Base-by-base conservation (phyloP, 225 moss, liverwort and hornwort species). In the Antitrichia curtipendula region DNA sequence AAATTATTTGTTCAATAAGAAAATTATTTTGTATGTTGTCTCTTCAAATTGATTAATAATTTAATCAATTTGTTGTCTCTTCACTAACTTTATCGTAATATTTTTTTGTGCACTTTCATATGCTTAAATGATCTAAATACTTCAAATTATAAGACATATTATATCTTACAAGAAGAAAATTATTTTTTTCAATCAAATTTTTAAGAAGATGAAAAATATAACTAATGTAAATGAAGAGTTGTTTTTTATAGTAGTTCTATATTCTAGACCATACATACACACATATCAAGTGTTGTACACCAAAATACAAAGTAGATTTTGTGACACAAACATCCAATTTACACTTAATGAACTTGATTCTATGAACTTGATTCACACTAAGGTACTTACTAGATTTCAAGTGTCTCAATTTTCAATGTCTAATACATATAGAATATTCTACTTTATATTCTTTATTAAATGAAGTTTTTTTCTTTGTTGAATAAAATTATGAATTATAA, bases 181-280 rank as follows among this genome's bases (percentile, higher is more conserved):
- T 43, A 16, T 10, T 6, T 28, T 29, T 19, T 49, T 19, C n/a
- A n/a, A n/a, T n/a, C n/a, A n/a, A n/a, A n/a, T n/a, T n/a, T 0
- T 74, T 0, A 16, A 45, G 2, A 43, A 43, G 2, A 71, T 10
- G 4, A 73, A 0, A 31, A 7, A 2, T 32, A 74, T 49, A 32
- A 31, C 7, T 74, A 50, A 32, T 3, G 3, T 32, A 8, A 50
- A 74, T 74, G 20, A 32, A 49, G 20, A 49, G 1, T 32, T 70
- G n/a, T n/a, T n/a, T 27, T 6, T 45, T 12, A 4, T 19, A 73
- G 7, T 4, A 73, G 31, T 49, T 74, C 3, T 49, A 31, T 2
- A 2, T 17, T 17, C 2, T 45, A 45, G 10, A 3, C 6, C 15
- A 45, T 72, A 17, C 0, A 17, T 0, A 72, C 17, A 45, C 11